A percentile compares a stretch with the other conserved stretches of the same genome.
These are phyloP conservation scores for Raphanus sativus DNA, from an alignment of 345 rosid genomes.

Conservation along the genomic window DNA sequence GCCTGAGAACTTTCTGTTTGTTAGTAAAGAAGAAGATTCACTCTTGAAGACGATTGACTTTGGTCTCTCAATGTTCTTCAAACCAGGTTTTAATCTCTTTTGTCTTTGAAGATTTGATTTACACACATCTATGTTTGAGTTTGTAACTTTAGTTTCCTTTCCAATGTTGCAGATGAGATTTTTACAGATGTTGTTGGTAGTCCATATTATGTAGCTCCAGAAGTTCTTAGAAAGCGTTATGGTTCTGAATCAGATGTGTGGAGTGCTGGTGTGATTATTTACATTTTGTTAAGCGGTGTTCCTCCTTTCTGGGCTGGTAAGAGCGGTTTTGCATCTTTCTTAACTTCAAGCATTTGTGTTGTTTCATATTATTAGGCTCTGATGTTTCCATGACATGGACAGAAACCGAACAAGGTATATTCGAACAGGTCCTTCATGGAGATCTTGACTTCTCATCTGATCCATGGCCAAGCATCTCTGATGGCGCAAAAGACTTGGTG, in stretches of 20 bases:
- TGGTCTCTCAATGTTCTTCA: constrained; percentile 4
- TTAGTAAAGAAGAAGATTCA: neutral
- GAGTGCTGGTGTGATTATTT: constrained; percentile 12
- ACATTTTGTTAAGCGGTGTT: neutral
- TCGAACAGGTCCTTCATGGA: constrained; percentile 2
- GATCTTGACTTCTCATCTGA: constrained; percentile 7
- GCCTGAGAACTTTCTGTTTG: neutral
- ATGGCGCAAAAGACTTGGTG: neutral
- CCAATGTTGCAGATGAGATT: neutral
- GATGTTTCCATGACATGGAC: neutral
- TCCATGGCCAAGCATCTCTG: neutral
- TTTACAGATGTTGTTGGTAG: constrained; percentile 11
- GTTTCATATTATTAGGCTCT: neutral
- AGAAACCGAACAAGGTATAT: constrained; percentile 2
- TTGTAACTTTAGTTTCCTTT: neutral
- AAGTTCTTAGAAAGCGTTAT: neutral
- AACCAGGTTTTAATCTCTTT: neutral
- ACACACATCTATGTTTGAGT: neutral
- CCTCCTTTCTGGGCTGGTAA: constrained; percentile 2
- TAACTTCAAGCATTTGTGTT: neutral
- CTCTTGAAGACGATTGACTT: neutral
- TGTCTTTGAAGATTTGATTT: neutral
- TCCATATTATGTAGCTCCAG: constrained; percentile 9
- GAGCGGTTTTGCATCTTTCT: neutral
- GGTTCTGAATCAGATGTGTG: constrained; percentile 13